A percentile compares a stretch with the other conserved stretches of the same genome.
phyloP scores from a whole-genome alignment of 257 asterid species.

The Solanum corneliomulleri region DNA sequence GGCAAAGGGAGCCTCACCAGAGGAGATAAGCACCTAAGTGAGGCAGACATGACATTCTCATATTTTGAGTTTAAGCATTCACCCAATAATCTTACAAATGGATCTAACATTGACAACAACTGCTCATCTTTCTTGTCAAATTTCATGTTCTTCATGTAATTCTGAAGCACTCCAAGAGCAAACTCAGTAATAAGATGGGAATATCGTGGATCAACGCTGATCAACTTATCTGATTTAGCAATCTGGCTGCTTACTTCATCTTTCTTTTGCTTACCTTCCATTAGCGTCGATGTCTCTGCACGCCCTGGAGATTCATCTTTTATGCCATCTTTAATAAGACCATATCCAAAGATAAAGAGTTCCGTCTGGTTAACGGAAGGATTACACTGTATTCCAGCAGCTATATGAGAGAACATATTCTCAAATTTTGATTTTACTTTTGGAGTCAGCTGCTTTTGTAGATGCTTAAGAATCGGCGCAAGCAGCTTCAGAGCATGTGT shows the following conservation, averaged over 20 bases:
- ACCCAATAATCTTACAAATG: constrained; percentile 53
- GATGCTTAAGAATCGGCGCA: constrained; percentile 50
- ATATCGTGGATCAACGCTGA: constrained; percentile 41
- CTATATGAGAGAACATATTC: constrained; percentile 64
- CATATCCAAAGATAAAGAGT: constrained; percentile 49
- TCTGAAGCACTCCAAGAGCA: constrained; percentile 69
- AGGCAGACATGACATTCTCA: constrained; percentile 52
- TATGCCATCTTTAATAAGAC: constrained; percentile 57
- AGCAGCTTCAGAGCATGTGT: constrained; percentile 67
- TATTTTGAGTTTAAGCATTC: constrained; percentile 70
- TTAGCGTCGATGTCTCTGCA: constrained; percentile 7
- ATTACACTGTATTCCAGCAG: constrained; percentile 68
- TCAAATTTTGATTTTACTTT: constrained; percentile 67
- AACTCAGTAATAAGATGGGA: constrained; percentile 66
- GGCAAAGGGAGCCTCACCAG: constrained; percentile 69
- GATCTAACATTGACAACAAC: constrained; percentile 55
- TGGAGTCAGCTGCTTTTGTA: constrained; percentile 58
- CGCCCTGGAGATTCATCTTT: constrained; percentile 26
- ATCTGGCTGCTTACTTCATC: constrained; percentile 17
- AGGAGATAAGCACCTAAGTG: constrained; percentile 62
- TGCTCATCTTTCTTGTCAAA: constrained; percentile 35
- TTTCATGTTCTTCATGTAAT: constrained; percentile 50
- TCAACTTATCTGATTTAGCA: constrained; percentile 22
- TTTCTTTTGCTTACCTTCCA: constrained; percentile 7
- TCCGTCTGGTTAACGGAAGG: constrained; percentile 69